Evolutionary conservation across 192 early-diverging fungal species (phyloP).

Genomic region (Coemansia sp.): DNA sequence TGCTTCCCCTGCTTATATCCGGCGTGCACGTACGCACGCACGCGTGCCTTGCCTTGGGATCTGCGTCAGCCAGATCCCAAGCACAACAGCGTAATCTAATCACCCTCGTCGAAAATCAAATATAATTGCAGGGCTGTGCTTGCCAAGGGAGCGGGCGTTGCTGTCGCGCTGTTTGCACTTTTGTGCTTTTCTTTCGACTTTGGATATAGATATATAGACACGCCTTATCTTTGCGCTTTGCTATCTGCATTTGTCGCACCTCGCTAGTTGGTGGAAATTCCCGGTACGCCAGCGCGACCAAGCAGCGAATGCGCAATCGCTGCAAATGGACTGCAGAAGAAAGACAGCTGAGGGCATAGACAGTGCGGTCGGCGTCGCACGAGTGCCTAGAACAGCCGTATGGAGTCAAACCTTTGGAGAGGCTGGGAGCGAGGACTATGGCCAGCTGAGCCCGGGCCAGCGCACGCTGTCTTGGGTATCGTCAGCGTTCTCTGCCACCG

Average conservation of each 20-base stretch:
- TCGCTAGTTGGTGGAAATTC: not conserved
- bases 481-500: constrained; percentile 26
- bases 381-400: not conserved
- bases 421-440: constrained; percentile 29
- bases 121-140: not conserved
- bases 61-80: not conserved
- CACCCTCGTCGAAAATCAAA: not conserved
- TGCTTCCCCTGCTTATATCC: not conserved
- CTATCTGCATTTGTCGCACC: constrained; percentile 2
- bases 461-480: constrained; percentile 48
- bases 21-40: not conserved
- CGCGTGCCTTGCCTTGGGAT: not conserved
- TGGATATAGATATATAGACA: not conserved
- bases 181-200: not conserved
- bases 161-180: too few relatives aligned
- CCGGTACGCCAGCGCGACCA: not conserved
- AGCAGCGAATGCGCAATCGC: constrained; percentile 11
- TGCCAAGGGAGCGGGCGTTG: not conserved
- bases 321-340: constrained; percentile 15
- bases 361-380: not conserved
- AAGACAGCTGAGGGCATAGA: not conserved
- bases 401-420: constrained; percentile 3
- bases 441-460: constrained; percentile 25
- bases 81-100: not conserved
- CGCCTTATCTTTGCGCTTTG: not conserved